Base-by-base conservation (phyloP, 768 basidiomycete species). In the Xanthoconium purpureum region DNA sequence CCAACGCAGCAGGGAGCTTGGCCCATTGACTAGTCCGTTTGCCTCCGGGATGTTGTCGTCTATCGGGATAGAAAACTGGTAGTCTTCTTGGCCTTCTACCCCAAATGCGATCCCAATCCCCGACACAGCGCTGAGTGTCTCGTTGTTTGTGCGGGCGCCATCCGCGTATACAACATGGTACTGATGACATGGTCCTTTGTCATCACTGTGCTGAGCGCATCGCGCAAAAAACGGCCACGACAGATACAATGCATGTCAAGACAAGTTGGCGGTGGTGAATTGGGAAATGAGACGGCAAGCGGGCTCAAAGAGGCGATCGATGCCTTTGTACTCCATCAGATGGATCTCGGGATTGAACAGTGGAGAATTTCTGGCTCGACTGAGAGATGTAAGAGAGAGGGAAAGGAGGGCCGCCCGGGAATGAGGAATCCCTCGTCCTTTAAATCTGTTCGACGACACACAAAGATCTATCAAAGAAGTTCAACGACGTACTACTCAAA, bases 71-170 rank as follows among this genome's bases (percentile, higher is more conserved):
- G 61, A 56, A 52, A 64, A 58, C 48, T 56, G 44, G 18, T 44
- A 29, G 3, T n/a, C 3, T 12, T 37, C 36, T 13, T 53, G 29
- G 8, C 6, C 42, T 14, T 50, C 37, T 17, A 12, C 6, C 17
- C 58, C 50, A 3, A 59, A 57, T 13, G 54, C 50, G 6, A 55
- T 50, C 6, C 51, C 58, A 4, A 61, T 47, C 2, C 57, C 57
- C 7, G 53, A 52, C 8, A 18, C 60, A 0, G 72, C 74, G 9
- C 44, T 56, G 2, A 5, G 35, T 17, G 15, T 28, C 1, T 74
- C 71, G n/a, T 76, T 74, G 12, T 58, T 54, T 4, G 47, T n/a
- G 50, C 74, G 75, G 3, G 71, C 66, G 12, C 74, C 74, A 46
- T 74, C 74, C 18, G 67, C 69, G 58, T 65, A 72, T 6, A 72